Evolutionary conservation across 1,139 yeast genomes (phyloP), one percentile per base, ranked within the genome.

Genomic region (Zygosaccharomyces pseudobailii): DNA sequence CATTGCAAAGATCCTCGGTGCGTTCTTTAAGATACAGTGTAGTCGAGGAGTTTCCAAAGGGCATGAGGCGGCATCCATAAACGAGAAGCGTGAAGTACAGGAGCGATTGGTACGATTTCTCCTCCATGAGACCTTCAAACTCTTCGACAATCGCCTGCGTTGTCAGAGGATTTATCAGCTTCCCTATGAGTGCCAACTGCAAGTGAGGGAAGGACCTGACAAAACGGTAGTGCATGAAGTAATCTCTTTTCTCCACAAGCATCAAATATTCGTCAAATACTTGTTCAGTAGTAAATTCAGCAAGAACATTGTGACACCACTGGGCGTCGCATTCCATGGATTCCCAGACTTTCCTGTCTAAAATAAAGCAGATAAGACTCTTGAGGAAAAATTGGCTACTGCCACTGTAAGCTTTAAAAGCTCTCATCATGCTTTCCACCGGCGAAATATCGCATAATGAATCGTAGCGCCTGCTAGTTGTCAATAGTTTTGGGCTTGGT

Each of bases 341-440:
- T 21, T 61, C 58, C 45, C 48, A 63, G 6, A 63, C 36, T 20
- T 59, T 62, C 24, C 61, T 51, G 42, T 64, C 68, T 17, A 64
- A 48, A 13, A 62, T 49, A 17, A 61, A 53, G 23, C 54, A 55
- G 24, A 61, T 42, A 42, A 61, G 55, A 32, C 46, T 44, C 35
- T 43, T 47, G 9, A 51, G 35, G 35, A 49, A 57, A 1, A 20
- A 27, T 5, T 25, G 38, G 4, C 43, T 31, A 17, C 48, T 44
- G 19, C 46, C 35, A 4, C 27, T 28, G 36, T 55, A 51, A 13
- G 42, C 27, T 4, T 36, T 39, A 5, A 56, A 31, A 6, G 53
- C 42, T 5, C 49, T 42, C 36, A 58, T 38, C 55, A 63, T 57
- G 2, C 47, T 42, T 2, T 52, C 57, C 3, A 55, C 49, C 1